These are phyloP conservation scores for Zizania latifolia DNA, from an alignment of 176 grass and related monocot species.

Conservation along the genomic window DNA sequence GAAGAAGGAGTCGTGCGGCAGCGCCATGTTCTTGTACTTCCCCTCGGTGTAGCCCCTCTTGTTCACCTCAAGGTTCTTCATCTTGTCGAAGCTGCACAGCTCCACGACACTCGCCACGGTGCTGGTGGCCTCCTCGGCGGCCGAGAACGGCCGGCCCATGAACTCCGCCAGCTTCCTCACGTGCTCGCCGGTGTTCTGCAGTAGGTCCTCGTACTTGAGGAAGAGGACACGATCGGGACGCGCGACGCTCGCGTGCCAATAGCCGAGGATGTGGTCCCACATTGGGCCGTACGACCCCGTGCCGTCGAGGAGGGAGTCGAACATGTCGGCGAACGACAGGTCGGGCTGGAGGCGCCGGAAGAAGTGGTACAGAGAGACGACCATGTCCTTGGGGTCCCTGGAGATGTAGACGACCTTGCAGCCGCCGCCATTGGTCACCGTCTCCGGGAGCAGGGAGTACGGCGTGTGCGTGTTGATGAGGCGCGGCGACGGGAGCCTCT, in stretches of 20 bases:
- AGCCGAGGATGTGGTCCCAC: conserved; percentile 40
- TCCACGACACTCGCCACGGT: conserved; percentile 22
- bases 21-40: background rate
- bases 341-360: background rate
- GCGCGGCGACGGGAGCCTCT: conserved; percentile 37
- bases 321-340: conserved; percentile 27
- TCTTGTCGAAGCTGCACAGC: conserved; percentile 43
- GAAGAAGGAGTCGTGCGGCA: conserved; percentile 2
- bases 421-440: background rate
- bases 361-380: conserved; percentile 30
- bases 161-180: conserved; percentile 37
- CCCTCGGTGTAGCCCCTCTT: background rate
- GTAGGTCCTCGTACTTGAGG: conserved; percentile 52
- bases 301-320: conserved; percentile 43
- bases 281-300: conserved; percentile 22
- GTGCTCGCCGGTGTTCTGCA: background rate
- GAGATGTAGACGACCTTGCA: conserved; percentile 36
- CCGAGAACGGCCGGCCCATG: conserved; percentile 35
- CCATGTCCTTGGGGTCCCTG: conserved; percentile 42
- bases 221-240: conserved; percentile 26
- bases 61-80: conserved; percentile 49
- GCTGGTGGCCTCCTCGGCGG: conserved; percentile 24
- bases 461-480: conserved; percentile 55
- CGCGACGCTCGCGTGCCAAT: conserved; percentile 33
- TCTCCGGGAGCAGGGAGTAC: conserved; percentile 22